Evolutionary conservation across 2,329 filamentous ascomycete genomes (phyloP).

Genomic region (Penicillium fuscoglaucum): DNA sequence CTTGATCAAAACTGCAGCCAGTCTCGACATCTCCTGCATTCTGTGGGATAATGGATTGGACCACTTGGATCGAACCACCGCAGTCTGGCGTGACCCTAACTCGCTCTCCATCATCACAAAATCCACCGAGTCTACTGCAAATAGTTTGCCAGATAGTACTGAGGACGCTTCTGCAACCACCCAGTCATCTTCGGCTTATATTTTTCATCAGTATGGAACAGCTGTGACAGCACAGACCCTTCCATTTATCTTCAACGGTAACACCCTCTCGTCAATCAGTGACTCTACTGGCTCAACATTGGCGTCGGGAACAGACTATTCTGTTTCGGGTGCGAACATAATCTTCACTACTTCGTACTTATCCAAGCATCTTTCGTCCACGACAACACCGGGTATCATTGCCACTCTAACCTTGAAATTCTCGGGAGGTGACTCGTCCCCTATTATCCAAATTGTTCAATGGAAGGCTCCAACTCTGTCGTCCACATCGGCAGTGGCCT

Average conservation of each 20-base stretch:
- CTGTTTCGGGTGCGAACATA: slow-evolving; percentile 47
- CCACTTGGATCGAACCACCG: slow-evolving; percentile 53
- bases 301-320: slow-evolving; percentile 48
- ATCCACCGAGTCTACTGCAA: slow-evolving; percentile 46
- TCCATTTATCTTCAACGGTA: slow-evolving; percentile 57
- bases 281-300: slow-evolving; percentile 41
- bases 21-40: slow-evolving; percentile 53
- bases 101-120: slow-evolving; percentile 51
- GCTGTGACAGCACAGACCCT: slow-evolving; percentile 47
- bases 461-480: slow-evolving; percentile 50
- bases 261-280: slow-evolving; percentile 49
- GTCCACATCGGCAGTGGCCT: slow-evolving; percentile 31
- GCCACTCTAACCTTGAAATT: slow-evolving; percentile 56
- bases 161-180: slow-evolving; percentile 47
- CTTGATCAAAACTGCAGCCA: slow-evolving; percentile 51
- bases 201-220: slow-evolving; percentile 55
- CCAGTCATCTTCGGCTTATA: slow-evolving; percentile 55
- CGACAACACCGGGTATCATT: slow-evolving; percentile 48
- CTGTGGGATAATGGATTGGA: slow-evolving; percentile 63
- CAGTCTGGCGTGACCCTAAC: slow-evolving; percentile 54
- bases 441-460: slow-evolving; percentile 53
- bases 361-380: slow-evolving; percentile 44
- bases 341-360: slow-evolving; percentile 53
- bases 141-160: slow-evolving; percentile 56
- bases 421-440: slow-evolving; percentile 49